Evolutionary conservation across 177 flowering plant genomes (phyloP), one percentile per base, ranked within the genome.

Genomic region (Tripterygium wilfordii): DNA sequence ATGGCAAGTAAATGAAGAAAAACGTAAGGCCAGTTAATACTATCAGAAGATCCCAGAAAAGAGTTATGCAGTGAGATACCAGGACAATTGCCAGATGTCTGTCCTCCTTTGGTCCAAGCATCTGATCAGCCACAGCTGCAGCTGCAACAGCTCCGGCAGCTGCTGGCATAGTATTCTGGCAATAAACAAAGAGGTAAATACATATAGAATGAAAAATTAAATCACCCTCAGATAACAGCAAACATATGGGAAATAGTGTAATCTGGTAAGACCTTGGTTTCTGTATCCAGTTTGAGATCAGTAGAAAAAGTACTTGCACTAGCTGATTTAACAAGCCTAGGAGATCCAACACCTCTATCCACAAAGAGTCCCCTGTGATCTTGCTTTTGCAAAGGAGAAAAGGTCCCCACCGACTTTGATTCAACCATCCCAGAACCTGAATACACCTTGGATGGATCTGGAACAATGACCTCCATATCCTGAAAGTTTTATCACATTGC

Each of bases 141-240:
- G 99, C 99, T 42, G 97, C 96, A 74, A 94, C 99, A 66, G 99
- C 99, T 70, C 99, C 99, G 58, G 97, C 89, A 60, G 99, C 99
- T 28, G 95, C 97, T 49, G 99, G 99, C 80, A 94, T 94, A 53
- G 81, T 69, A 69, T 71, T 82, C 97, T 82, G 63, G 43, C 48
- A 56, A 61, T 58, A 30, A 52, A 49, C n/a, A n/a, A n/a, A n/a
- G n/a, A n/a, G n/a, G n/a, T n/a, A n/a, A n/a, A n/a, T n/a, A n/a
- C n/a, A n/a, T n/a, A n/a, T n/a, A n/a, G n/a, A n/a, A n/a, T n/a
- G n/a, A n/a, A n/a, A n/a, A n/a, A n/a, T n/a, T n/a, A n/a, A n/a
- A n/a, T n/a, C n/a, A n/a, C n/a, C n/a, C n/a, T n/a, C n/a, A n/a
- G n/a, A n/a, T n/a, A n/a, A n/a, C n/a, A n/a, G n/a, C n/a, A n/a